Evolutionary conservation across 192 early-diverging fungal genomes (phyloP).

Genomic region (Gamsiella multidivaricata): DNA sequence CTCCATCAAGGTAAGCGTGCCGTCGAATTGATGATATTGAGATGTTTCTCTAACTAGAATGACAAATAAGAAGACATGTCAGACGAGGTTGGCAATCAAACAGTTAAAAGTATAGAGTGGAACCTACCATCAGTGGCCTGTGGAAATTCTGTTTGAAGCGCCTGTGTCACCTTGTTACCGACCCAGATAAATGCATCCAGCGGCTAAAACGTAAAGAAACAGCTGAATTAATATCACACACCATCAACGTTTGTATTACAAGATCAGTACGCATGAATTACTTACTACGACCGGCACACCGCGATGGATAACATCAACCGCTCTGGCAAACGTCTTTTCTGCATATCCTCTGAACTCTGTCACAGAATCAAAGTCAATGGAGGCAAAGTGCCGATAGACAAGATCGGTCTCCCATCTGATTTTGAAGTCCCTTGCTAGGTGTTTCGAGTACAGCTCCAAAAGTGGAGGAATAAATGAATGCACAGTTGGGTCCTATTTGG

Average conservation of each 20-base stretch:
- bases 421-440: constrained; percentile 27
- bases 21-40: constrained; percentile 32
- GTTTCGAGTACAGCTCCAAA: constrained; percentile 29
- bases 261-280: neutral
- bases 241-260: neutral
- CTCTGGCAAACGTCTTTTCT: constrained; percentile 23
- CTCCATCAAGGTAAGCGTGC: constrained; percentile 42
- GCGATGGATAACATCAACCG: constrained; percentile 46
- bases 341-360: constrained; percentile 24
- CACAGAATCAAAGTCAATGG: constrained; percentile 37
- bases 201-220: constrained; percentile 10
- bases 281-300: constrained; percentile 40
- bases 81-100: too few species aligned
- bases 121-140: neutral
- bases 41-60: constrained; percentile 19
- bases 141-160: constrained; percentile 12
- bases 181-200: constrained; percentile 43
- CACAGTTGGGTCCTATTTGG: constrained; percentile 34
- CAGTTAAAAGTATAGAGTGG: neutral
- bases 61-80: neutral
- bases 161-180: constrained; percentile 28
- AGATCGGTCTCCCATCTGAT: constrained; percentile 23
- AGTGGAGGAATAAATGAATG: constrained; percentile 25
- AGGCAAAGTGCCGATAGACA: constrained; percentile 33
- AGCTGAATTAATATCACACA: neutral